phyloP scores from a whole-genome alignment of 495 filamentous ascomycete species.

The Penicillium cataractarum region DNA sequence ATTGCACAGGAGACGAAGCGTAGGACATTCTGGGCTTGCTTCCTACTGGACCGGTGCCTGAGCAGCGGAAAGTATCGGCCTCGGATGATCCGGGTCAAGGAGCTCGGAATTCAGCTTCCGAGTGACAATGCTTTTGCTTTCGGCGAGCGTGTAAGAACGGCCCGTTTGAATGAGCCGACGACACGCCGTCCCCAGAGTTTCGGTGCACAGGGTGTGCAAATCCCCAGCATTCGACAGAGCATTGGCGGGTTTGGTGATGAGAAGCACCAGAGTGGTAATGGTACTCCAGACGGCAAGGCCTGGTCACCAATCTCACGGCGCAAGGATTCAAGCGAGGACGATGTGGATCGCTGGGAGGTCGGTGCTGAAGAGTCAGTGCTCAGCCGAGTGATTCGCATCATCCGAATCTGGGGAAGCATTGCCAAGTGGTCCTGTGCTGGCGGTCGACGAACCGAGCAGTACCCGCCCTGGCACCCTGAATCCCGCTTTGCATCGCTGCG shows the following conservation, averaged over 20 bases:
- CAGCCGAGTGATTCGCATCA: conserved; percentile 74
- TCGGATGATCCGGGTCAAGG: conserved; percentile 67
- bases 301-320: conserved; percentile 58
- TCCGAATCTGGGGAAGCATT: conserved; percentile 79
- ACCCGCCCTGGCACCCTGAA: conserved; percentile 64
- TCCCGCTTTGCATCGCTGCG: conserved; percentile 67
- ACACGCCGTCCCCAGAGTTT: conserved; percentile 47
- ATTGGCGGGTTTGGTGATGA: conserved; percentile 46
- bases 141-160: conserved; percentile 51
- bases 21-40: conserved; percentile 85
- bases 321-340: conserved; percentile 70
- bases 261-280: conserved; percentile 35
- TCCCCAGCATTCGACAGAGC: conserved; percentile 52
- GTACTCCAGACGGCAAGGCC: conserved; percentile 38
- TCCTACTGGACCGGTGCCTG: conserved; percentile 79
- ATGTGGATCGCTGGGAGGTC: conserved; percentile 59
- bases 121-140: conserved; percentile 55
- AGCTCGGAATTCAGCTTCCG: conserved; percentile 58
- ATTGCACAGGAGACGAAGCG: conserved; percentile 76
- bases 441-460: conserved; percentile 62
- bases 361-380: conserved; percentile 70
- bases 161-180: conserved; percentile 44
- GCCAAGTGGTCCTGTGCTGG: conserved; percentile 76
- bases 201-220: conserved; percentile 48
- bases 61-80: conserved; percentile 76